Percentiles rank a stretch among this genome's conserved stretches.
Evolutionary conservation across 257 asterid species (phyloP).

Genomic region (Nicotiana tabacum): DNA sequence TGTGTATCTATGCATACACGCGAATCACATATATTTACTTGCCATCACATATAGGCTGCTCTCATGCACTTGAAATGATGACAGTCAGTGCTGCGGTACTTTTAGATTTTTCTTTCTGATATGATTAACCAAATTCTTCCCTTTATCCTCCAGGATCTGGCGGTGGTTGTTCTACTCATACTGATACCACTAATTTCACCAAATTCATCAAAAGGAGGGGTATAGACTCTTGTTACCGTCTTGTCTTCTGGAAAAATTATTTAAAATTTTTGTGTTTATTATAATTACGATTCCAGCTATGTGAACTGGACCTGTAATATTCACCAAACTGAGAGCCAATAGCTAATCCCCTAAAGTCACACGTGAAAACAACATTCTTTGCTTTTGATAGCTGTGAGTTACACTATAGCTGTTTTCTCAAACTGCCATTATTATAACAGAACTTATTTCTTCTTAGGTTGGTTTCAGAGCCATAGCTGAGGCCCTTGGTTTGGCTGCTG

Average conservation of each 20-base stretch:
- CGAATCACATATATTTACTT: background rate
- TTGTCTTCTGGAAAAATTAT: slow-evolving; percentile 4
- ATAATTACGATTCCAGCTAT: background rate
- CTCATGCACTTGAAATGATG: background rate
- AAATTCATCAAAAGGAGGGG: slow-evolving; percentile 99
- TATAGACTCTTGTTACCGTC: slow-evolving; percentile 23
- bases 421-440: slow-evolving; percentile 6
- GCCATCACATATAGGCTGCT: background rate
- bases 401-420: background rate
- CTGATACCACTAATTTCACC: slow-evolving; percentile 98
- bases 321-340: background rate
- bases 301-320: slow-evolving; percentile 1
- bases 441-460: slow-evolving; percentile 36
- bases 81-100: background rate
- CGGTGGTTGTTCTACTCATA: slow-evolving; percentile 98
- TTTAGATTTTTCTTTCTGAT: background rate
- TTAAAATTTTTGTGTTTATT: background rate
- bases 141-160: slow-evolving; percentile 66
- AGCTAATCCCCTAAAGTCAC: background rate
- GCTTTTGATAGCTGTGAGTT: background rate
- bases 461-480: slow-evolving; percentile 98
- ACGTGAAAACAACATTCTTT: background rate
- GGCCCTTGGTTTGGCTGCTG: slow-evolving; percentile 99
- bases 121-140: slow-evolving; percentile 10
- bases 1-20: background rate